phyloP scores from a whole-genome alignment of 257 asterid species.

The Nicotiana noctiflora region DNA sequence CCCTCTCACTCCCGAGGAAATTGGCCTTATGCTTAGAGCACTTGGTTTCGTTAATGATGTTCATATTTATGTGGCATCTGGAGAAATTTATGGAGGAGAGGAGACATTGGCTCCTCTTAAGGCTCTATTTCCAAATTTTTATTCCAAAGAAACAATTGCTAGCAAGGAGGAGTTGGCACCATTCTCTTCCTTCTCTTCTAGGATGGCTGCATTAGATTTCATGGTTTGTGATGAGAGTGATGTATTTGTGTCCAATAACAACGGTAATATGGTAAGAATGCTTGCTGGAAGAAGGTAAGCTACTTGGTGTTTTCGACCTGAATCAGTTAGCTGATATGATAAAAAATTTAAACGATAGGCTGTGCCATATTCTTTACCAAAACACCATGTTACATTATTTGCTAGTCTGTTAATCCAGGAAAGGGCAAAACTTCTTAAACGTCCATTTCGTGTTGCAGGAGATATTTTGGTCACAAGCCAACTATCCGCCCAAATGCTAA shows the following conservation, averaged over 20 bases:
- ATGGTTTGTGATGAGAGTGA: slow-evolving; percentile 75
- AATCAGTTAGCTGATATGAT: neutral
- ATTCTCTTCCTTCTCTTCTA: slow-evolving; percentile 54
- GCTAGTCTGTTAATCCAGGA: neutral
- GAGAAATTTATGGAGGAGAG: slow-evolving; percentile 73
- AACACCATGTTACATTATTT: neutral
- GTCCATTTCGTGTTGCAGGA: slow-evolving; percentile 35
- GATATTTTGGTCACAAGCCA: slow-evolving; percentile 61
- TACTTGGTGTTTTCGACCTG: neutral
- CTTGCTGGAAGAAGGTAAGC: slow-evolving; percentile 63
- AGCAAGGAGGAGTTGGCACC: slow-evolving; percentile 54
- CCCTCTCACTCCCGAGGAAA: slow-evolving; percentile 67
- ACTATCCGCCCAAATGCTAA: slow-evolving; percentile 69
- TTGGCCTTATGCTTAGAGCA: slow-evolving; percentile 74
- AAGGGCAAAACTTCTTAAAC: neutral
- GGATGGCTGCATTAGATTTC: slow-evolving; percentile 81
- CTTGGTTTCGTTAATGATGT: slow-evolving; percentile 59
- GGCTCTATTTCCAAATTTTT: slow-evolving; percentile 65
- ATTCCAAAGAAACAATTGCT: slow-evolving; percentile 61
- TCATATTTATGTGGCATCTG: slow-evolving; percentile 72
- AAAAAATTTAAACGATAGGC: neutral
- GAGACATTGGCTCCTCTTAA: slow-evolving; percentile 53
- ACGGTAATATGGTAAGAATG: slow-evolving; percentile 78
- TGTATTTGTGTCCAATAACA: slow-evolving; percentile 70
- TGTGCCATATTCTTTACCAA: neutral